Evolutionary conservation across 352 stramenopile species (phyloP).

Genomic region (Plasmopara viticola): DNA sequence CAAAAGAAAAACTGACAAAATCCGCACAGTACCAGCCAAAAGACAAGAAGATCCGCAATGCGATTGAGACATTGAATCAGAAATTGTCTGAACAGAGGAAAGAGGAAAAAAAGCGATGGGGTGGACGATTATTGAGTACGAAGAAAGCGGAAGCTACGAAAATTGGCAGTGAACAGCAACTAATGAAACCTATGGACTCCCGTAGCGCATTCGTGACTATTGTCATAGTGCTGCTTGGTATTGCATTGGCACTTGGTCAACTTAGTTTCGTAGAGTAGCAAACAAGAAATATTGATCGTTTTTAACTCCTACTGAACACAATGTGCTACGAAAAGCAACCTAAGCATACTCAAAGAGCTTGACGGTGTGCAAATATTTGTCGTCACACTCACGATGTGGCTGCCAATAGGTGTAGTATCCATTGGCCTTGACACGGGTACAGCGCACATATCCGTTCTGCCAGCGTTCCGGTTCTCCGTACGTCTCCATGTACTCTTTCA

Average conservation of each 20-base stretch:
- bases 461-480: slow-evolving; percentile 69
- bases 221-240: slow-evolving; percentile 29
- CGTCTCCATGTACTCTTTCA: slow-evolving; percentile 78
- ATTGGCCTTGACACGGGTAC: slow-evolving; percentile 75
- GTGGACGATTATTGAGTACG: slow-evolving; percentile 42
- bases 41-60: slow-evolving; percentile 68
- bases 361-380: slow-evolving; percentile 76
- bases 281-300: neutral
- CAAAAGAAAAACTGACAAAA: slow-evolving; percentile 56
- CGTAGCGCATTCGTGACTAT: slow-evolving; percentile 31
- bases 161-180: slow-evolving; percentile 5
- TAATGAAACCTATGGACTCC: slow-evolving; percentile 11
- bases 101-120: slow-evolving; percentile 69
- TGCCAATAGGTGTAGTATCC: slow-evolving; percentile 83
- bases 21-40: slow-evolving; percentile 52
- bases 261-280: slow-evolving; percentile 29
- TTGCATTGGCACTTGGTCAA: slow-evolving; percentile 29
- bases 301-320: too few relatives aligned
- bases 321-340: neutral
- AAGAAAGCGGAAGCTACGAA: slow-evolving; percentile 10
- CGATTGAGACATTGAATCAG: slow-evolving; percentile 40
- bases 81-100: slow-evolving; percentile 45
- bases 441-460: slow-evolving; percentile 70
- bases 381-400: slow-evolving; percentile 63
- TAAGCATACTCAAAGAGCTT: slow-evolving; percentile 75